Evolutionary conservation across 1,284 basidiomycete species (phyloP).

Genomic region (Fomitopsis palustris): DNA sequence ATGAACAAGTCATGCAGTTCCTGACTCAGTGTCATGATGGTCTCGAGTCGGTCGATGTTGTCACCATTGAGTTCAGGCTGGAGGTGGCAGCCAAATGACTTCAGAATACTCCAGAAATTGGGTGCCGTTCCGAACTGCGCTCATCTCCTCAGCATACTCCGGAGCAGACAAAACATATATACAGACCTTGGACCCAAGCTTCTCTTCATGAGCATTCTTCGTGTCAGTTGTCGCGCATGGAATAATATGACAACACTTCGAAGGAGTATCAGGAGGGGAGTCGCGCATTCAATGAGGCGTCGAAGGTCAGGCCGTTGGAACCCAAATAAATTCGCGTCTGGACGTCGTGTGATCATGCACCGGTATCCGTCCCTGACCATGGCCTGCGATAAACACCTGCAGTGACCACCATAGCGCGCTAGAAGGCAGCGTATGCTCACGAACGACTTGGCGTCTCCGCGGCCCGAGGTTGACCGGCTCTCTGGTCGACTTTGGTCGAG

Average conservation of each 20-base stretch:
- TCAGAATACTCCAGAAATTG: background rate
- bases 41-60: background rate
- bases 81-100: background rate
- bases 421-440: no score
- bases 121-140: background rate
- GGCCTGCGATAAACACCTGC: background rate
- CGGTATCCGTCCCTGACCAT: background rate
- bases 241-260: no score
- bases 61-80: background rate
- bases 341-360: background rate
- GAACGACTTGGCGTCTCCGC: no score
- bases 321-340: background rate
- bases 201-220: no score
- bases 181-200: background rate
- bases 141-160: background rate
- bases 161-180: background rate
- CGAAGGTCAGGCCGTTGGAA: background rate
- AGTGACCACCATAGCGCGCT: no score
- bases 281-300: background rate
- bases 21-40: background rate
- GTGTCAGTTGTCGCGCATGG: no score
- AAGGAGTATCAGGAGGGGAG: background rate
- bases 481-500: no score
- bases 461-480: no score
- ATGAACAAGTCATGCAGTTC: background rate